A percentile compares a stretch with the other conserved stretches of the same genome.
phyloP scores from a whole-genome alignment of 192 early-diverging fungal species.

The Irineochytrium annulatum region DNA sequence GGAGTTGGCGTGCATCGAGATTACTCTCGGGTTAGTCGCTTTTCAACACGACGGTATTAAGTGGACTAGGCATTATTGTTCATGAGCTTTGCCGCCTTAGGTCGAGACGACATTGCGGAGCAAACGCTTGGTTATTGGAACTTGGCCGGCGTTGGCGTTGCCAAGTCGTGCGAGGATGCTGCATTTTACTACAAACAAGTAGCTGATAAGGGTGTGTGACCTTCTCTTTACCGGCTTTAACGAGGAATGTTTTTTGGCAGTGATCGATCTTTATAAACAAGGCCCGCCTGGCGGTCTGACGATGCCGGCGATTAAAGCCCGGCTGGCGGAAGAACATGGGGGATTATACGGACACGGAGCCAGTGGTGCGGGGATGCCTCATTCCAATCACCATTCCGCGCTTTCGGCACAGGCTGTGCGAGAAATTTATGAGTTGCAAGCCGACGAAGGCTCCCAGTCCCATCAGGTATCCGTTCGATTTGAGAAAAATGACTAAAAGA shows the following conservation, averaged over 20 bases:
- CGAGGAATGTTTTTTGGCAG: conserved; percentile 29
- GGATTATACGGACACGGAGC: conserved; percentile 86
- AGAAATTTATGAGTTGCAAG: conserved; percentile 59
- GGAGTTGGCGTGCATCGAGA: conserved; percentile 73
- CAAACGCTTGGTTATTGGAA: conserved; percentile 84
- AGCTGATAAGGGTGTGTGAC: conserved; percentile 64
- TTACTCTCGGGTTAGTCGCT: conserved; percentile 56
- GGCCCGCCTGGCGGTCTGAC: conserved; percentile 82
- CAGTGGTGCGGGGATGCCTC: conserved; percentile 49
- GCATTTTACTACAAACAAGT: conserved; percentile 73
- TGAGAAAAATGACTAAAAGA: conserved; percentile 2
- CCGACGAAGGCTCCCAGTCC: conserved; percentile 55
- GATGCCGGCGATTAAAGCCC: conserved; percentile 60
- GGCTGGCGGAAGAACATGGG: conserved; percentile 72
- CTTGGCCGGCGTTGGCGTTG: conserved; percentile 73
- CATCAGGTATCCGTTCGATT: conserved; percentile 44
- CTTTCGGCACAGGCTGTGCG: conserved; percentile 6
- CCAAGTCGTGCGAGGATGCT: conserved; percentile 73
- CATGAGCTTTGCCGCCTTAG: conserved; percentile 76
- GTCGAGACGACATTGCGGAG: conserved; percentile 68
- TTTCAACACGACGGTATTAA: not conserved
- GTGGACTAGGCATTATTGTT: conserved; percentile 58
- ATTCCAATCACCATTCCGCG: conserved; percentile 25
- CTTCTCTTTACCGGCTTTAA: not conserved
- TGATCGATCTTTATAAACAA: conserved; percentile 55